Percentiles rank a stretch among this genome's conserved stretches.
Conservation (phyloP, 495 filamentous ascomycete species). For the Evernia prunastri region DNA sequence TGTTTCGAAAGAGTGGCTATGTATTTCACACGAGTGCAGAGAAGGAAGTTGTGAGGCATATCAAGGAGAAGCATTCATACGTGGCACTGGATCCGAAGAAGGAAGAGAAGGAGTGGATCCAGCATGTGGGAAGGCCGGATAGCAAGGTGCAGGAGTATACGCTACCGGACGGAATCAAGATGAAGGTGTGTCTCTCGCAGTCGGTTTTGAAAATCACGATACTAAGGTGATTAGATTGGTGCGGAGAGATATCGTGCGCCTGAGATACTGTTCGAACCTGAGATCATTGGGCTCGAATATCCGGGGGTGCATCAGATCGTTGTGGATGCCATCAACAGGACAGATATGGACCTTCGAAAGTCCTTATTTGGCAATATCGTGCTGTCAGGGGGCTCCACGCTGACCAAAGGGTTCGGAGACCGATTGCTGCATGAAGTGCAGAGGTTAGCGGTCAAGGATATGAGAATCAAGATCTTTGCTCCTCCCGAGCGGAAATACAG, state of each 20-base stretch:
- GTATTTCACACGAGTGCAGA: conserved; percentile 97
- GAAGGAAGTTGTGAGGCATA: conserved; percentile 93
- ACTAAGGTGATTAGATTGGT: conserved; percentile 55
- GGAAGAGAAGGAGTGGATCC: conserved; percentile 93
- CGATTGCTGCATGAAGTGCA: conserved; percentile 87
- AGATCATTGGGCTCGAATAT: conserved; percentile 94
- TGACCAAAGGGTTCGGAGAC: conserved; percentile 93
- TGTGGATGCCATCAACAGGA: conserved; percentile 90
- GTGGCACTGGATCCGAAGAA: conserved; percentile 85
- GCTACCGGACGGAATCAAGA: conserved; percentile 84
- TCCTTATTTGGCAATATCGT: conserved; percentile 93
- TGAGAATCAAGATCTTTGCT: conserved; percentile 98
- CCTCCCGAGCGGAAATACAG: conserved; percentile 97
- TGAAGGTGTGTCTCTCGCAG: conserved; percentile 57
- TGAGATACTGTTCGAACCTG: conserved; percentile 96
- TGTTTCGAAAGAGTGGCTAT: conserved; percentile 87
- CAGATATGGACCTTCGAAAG: conserved; percentile 96
- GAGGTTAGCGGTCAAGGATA: conserved; percentile 89
- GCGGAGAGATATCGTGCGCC: conserved; percentile 91
- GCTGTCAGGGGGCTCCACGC: conserved; percentile 86
- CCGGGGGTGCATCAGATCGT: conserved; percentile 96
- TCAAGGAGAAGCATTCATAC: conserved; percentile 93
- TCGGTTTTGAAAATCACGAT: conserved; percentile 1
- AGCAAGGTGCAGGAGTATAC: conserved; percentile 76
- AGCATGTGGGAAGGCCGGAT: conserved; percentile 52